Percentiles rank a stretch among this genome's conserved stretches.
Conservation (phyloP, 805 yeast species). For the Priceomyces carsonii region DNA sequence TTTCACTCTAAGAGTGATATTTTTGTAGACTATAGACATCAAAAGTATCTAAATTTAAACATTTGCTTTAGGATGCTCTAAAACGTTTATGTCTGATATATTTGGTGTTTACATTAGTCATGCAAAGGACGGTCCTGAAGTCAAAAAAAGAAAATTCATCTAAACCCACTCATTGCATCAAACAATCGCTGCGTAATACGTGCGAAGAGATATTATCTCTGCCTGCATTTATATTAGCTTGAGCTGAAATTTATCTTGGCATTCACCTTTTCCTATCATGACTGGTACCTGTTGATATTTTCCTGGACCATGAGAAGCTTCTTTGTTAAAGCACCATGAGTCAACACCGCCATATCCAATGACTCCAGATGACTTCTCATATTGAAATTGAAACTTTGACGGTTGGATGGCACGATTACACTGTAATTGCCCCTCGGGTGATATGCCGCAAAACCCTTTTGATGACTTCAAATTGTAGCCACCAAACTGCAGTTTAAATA, state of each 20-base stretch:
- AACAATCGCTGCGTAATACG: too few species aligned
- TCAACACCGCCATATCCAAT: conserved; percentile 63
- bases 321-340: conserved; percentile 58
- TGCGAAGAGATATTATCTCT: too few species aligned
- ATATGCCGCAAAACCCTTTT: conserved; percentile 70
- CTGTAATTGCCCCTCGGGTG: conserved; percentile 15
- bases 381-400: conserved; percentile 52
- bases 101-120: too few species aligned
- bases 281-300: conserved; percentile 23
- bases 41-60: too few species aligned
- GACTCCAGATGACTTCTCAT: conserved; percentile 42
- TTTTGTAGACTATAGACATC: too few species aligned
- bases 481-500: conserved; percentile 61
- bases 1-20: too few species aligned
- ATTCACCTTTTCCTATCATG: conserved; percentile 17
- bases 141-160: too few species aligned
- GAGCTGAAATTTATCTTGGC: conserved; percentile 11
- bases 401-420: conserved; percentile 20
- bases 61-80: too few species aligned
- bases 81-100: too few species aligned
- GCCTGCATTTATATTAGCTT: conserved; percentile 3
- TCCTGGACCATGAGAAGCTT: conserved; percentile 27
- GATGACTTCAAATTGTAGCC: conserved; percentile 71
- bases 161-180: too few species aligned
- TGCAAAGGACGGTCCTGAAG: too few species aligned